Base-by-base conservation (phyloP, 73 alveolate species). In the Durusdinium trenchii region DNA sequence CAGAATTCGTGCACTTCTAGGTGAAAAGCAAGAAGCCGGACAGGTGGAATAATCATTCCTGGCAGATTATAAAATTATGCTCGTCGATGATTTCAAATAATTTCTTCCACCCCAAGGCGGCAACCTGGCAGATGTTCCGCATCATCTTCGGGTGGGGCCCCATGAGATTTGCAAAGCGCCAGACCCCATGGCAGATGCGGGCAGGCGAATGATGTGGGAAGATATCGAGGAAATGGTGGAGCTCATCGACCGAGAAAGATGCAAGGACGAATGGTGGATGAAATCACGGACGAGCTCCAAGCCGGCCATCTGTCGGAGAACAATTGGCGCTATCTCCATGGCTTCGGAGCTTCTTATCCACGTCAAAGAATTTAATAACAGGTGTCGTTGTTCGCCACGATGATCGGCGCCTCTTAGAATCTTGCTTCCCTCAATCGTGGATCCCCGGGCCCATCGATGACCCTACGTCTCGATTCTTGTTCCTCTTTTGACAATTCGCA, bases 21-120 rank as follows among this genome's bases (percentile, higher is more conserved):
- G n/a, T n/a, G n/a, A n/a, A n/a, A n/a, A n/a, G n/a, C n/a, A n/a
- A n/a, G n/a, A n/a, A n/a, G n/a, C n/a, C n/a, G n/a, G n/a, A n/a
- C n/a, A n/a, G n/a, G n/a, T n/a, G n/a, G n/a, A n/a, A n/a, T n/a
- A n/a, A n/a, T n/a, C n/a, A n/a, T n/a, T n/a, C n/a, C n/a, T n/a
- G n/a, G n/a, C n/a, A n/a, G n/a, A n/a, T n/a, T n/a, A n/a, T n/a
- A 90, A 90, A 69, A 32, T 64, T 40, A 12, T 64, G 64, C 54
- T 60, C 40, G 3, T 61, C 45, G 96, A 86, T 9, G 96, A 90
- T 54, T 90, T 90, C 75, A 10, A 45, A 47, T 86, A 90, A 86
- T 86, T 90, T 28, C 83, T 62, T 3, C 96, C 96, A 16, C 96
- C 96, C 30, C 71, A 67, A 12, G 96, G 96, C 42, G 96, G 96